These are phyloP conservation scores for Aspergillus sparsus DNA, from an alignment of 495 filamentous ascomycete species.

Conservation along the genomic window DNA sequence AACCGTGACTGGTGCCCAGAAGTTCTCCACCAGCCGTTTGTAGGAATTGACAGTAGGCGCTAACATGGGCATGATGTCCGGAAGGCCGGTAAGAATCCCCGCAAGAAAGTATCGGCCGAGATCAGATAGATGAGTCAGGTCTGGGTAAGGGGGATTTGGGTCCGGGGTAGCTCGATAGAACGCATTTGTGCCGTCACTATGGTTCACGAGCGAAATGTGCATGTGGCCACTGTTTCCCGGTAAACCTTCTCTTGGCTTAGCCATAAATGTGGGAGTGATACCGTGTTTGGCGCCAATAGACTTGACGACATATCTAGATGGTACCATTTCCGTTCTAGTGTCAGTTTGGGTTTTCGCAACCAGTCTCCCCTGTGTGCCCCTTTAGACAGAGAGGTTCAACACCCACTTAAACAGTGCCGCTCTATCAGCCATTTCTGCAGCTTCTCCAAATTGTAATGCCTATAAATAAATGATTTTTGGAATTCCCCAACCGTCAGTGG, in stretches of 20 bases:
- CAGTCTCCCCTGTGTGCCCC: background rate
- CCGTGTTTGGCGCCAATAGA: conserved; percentile 80
- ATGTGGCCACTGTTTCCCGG: conserved; percentile 96
- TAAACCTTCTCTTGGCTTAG: conserved; percentile 87
- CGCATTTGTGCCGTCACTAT: conserved; percentile 65
- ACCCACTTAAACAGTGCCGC: conserved; percentile 87
- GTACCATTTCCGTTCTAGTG: too few relatives aligned
- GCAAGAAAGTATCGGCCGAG: conserved; percentile 92
- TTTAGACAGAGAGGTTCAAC: background rate
- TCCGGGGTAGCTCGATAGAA: conserved; percentile 73
- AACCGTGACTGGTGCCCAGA: conserved; percentile 97
- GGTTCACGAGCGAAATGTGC: conserved; percentile 76
- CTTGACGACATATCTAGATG: conserved; percentile 77
- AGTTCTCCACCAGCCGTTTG: conserved; percentile 96
- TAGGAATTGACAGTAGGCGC: conserved; percentile 96
- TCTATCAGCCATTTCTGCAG: conserved; percentile 84
- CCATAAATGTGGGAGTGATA: conserved; percentile 98
- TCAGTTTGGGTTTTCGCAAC: conserved; percentile 6
- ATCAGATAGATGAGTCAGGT: conserved; percentile 79
- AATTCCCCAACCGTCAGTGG: conserved; percentile 5
- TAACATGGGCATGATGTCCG: conserved; percentile 92
- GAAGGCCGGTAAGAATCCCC: conserved; percentile 81
- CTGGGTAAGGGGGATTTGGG: conserved; percentile 65
- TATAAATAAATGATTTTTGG: conserved; percentile 19
- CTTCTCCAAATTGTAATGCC: conserved; percentile 83